Base-by-base conservation (phyloP, 2,329 filamentous ascomycete species). In the Dendrostoma leiphaemia region DNA sequence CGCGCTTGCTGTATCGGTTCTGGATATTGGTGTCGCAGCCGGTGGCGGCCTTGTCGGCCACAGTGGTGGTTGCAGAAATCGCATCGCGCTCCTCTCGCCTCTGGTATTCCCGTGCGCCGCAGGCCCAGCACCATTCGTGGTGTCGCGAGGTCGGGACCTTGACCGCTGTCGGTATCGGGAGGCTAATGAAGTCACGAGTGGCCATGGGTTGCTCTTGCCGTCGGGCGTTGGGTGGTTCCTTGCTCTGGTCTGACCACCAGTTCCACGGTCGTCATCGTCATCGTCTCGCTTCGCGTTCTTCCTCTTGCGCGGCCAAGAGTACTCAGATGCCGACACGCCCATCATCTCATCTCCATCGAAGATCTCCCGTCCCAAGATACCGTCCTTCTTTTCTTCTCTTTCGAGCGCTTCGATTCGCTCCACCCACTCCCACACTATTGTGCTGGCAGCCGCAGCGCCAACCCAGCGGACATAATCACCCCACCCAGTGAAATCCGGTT, bases 361-460 rank as follows among this genome's bases (percentile, higher is more conserved):
- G 0, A 97, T 85, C 66, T 97, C 92, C 59, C 92, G 80, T 3
- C 92, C 92, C 1, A 97, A 74, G 52, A 97, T 95, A 1, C 92
- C 92, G 63, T 96, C 91, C 71, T 95, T 96, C 71, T 92, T 91
- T 68, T 96, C 91, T 69, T 96, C 91, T 61, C 92, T 84, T 73
- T 97, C 92, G 58, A 96, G 71, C 0, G 91, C 90, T 69, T 97
- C 92, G 46, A 97, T 97, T 24, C 92, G 83, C 70, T 97, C 92
- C 3, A 97, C 92, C 92, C 92, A 97, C 70, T 97, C 92, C 92
- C 92, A 97, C 2, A 97, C 92, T 21, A 96, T 90, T n/a, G 96
- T 92, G 71, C 91, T 96, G 26, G 92, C 92, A 1, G 91, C 91
- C 0, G 92, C 91, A 1, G 91, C 91, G 45, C 92, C 92, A n/a